Conservation (phyloP, 148 eudicot species). For the Fallopia convolvulus region DNA sequence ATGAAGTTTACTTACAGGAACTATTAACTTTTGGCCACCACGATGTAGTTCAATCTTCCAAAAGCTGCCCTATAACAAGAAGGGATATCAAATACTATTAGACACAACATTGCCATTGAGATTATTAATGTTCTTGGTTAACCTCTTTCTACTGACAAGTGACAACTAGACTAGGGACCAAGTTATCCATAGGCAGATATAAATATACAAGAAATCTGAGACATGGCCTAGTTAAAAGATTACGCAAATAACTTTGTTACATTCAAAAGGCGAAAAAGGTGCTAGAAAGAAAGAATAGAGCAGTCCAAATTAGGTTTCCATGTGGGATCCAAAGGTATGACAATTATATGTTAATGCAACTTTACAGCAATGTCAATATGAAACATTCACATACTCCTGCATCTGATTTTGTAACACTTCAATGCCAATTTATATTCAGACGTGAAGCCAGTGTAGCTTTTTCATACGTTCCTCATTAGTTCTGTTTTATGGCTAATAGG, state of each 20-base stretch:
- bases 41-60: conserved; percentile 96
- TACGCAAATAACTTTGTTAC: neutral
- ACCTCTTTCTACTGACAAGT: too few species aligned
- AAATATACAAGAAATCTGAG: neutral
- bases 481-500: neutral
- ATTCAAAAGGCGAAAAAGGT: neutral
- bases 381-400: too few species aligned
- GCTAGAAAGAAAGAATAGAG: neutral
- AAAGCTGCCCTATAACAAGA: conserved; percentile 53
- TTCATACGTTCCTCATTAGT: neutral
- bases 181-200: too few species aligned
- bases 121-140: too few species aligned
- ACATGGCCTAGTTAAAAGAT: neutral
- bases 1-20: conserved; percentile 70
- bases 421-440: neutral
- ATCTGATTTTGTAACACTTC: neutral
- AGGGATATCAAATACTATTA: conserved; percentile 2
- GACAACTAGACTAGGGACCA: neutral
- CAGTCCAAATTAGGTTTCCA: neutral
- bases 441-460: neutral
- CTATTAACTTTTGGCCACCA: conserved; percentile 76
- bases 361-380: too few species aligned
- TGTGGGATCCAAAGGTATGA: neutral
- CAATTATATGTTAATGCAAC: too few species aligned
- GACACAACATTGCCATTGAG: neutral